Evolutionary conservation across 305 asterid species (phyloP).

Genomic region (Fraxinus floribunda): DNA sequence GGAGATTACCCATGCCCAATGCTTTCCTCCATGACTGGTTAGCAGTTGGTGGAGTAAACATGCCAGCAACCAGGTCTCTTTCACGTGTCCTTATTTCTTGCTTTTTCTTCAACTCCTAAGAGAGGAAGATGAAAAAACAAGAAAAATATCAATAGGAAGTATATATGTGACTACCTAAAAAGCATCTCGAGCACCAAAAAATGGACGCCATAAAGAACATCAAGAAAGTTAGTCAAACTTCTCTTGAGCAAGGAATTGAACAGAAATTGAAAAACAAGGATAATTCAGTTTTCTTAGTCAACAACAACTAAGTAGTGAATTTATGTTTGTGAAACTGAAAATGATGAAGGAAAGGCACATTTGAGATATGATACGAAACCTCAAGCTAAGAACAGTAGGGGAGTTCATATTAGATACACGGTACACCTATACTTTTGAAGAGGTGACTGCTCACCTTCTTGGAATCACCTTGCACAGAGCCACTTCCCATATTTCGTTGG

Average conservation of each 20-base stretch:
- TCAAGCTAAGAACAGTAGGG: not conserved
- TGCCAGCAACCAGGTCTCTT: conserved; percentile 52
- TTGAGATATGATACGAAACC: not conserved
- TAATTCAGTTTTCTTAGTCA: not conserved
- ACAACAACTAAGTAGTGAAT: not conserved
- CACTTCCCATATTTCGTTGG: conserved; percentile 71
- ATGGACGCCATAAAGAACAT: not conserved
- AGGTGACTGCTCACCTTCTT: conserved; percentile 46
- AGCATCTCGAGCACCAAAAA: not conserved
- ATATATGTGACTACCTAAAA: not conserved
- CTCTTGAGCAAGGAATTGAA: not conserved
- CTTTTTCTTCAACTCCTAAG: conserved; percentile 53
- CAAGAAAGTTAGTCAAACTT: not conserved
- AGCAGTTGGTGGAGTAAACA: conserved; percentile 82
- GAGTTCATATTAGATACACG: not conserved
- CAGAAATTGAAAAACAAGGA: not conserved
- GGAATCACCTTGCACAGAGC: conserved; percentile 36
- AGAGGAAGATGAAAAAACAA: not conserved
- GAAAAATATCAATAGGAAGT: not conserved
- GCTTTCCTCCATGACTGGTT: conserved; percentile 95
- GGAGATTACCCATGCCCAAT: conserved; percentile 92
- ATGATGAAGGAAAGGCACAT: not conserved
- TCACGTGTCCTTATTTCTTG: conserved; percentile 52
- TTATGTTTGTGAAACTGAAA: not conserved
- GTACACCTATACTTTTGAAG: not conserved